Percentiles rank a stretch among this genome's conserved stretches.
Conservation (phyloP, 2,329 filamentous ascomycete genomes). For the Microdochium paspali region DNA sequence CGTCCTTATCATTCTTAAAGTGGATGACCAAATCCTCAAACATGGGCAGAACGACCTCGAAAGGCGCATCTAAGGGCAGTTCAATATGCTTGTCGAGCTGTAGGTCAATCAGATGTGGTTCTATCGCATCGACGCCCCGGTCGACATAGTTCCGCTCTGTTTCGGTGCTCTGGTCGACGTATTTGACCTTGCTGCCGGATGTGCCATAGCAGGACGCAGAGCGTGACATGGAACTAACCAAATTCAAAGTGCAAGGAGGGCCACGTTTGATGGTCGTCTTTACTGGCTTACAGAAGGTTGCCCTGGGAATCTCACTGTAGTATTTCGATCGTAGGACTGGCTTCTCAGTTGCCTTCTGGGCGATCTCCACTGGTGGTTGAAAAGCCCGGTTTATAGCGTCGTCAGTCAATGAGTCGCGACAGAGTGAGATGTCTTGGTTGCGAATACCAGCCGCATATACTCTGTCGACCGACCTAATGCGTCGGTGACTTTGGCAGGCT, state of each 20-base stretch:
- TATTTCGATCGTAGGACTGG: slow-evolving; percentile 10
- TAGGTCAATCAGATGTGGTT: slow-evolving; percentile 5
- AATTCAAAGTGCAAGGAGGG: slow-evolving; percentile 13
- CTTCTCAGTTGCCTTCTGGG: slow-evolving; percentile 2
- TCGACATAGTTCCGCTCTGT: slow-evolving; percentile 23
- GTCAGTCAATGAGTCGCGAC: slow-evolving; percentile 6
- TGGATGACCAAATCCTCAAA: slow-evolving; percentile 48
- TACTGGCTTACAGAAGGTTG: slow-evolving; percentile 10
- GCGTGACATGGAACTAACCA: slow-evolving; percentile 5
- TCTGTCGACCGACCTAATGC: slow-evolving; percentile 14
- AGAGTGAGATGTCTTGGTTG: slow-evolving; percentile 14
- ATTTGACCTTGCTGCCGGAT: slow-evolving; percentile 5
- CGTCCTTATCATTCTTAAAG: slow-evolving; percentile 33
- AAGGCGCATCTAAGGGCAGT: slow-evolving; percentile 11
- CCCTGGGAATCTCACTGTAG: slow-evolving; percentile 8
- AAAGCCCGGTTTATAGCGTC: neutral
- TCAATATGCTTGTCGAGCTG: slow-evolving; percentile 7
- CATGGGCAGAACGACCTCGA: slow-evolving; percentile 38
- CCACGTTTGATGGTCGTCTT: slow-evolving; percentile 12
- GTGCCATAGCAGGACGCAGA: neutral
- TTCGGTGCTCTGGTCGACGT: slow-evolving; percentile 9
- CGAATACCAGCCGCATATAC: slow-evolving; percentile 11
- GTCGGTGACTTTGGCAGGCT: slow-evolving; percentile 6
- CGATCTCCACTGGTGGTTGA: neutral
- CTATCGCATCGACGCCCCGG: slow-evolving; percentile 26